Evolutionary conservation across 805 yeast species (phyloP), one percentile per base, ranked within the genome.

Genomic region (Candida ficus): DNA sequence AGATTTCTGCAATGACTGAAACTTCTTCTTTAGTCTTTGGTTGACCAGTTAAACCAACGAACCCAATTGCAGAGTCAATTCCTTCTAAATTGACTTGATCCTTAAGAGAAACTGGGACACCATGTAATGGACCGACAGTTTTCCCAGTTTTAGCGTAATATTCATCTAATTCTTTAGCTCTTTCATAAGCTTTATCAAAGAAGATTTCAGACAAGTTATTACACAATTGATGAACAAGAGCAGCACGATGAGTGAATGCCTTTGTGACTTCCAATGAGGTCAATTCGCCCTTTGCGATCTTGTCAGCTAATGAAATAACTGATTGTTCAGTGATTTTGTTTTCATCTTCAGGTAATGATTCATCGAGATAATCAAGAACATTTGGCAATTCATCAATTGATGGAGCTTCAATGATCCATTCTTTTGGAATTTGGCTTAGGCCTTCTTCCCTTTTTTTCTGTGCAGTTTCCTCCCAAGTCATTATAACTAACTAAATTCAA

Each of bases 41-140:
- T 14, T 44, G 37, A 29, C 41, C 42, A 7, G 45, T 48, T n/a
- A 49, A 21, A 0, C 70, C 70, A 30, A 77, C 83, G 60, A 75
- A 76, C 11, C 80, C 77, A 26, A 78, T 81, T 43, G 75, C 73
- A 25, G 82, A 75, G 48, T 70, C 63, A 42, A 64, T 71, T 25
- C 73, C 80, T 41, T 64, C 68, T 52, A 66, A 69, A 42, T 71
- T 68, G 57, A 75, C 67, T 50, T 80, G 86, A 53, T 81, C 88
- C 52, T 80, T 81, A 31, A 80, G 59, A 0, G 86, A 80, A 23
- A 81, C 61, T 13, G 87, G 88, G 22, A 80, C 59, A 25, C 88
- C 88, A 50, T 80, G 88, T 40, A 80, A 62, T 13, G 85, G 82
- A 32, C 88, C 88, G 29, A 72, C 58, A 1, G 78, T 65, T 45